These are phyloP conservation scores for Scenedesmus sp. DNA, from an alignment of 163 green algal species.

Conservation along the genomic window DNA sequence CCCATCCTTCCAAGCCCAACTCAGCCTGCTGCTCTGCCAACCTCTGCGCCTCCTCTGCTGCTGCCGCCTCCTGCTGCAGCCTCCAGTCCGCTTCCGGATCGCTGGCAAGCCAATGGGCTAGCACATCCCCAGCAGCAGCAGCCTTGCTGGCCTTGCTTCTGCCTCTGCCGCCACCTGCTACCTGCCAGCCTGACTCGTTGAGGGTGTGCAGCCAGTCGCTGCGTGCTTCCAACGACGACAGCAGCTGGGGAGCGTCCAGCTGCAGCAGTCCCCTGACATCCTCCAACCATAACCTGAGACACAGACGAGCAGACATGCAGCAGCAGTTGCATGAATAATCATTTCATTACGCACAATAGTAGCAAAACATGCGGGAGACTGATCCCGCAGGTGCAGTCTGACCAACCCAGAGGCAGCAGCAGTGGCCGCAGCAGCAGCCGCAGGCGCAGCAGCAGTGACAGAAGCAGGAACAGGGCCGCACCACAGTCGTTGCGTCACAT, in stretches of 20 bases:
- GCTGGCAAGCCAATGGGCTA: constrained; percentile 53
- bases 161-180: not conserved
- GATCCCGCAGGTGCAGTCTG: not conserved
- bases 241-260: not conserved
- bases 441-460: not conserved
- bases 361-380: too few species aligned
- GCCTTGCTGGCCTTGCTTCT: constrained; percentile 15
- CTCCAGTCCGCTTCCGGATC: constrained; percentile 39
- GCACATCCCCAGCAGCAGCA: constrained; percentile 10
- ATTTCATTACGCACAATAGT: too few species aligned
- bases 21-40: not conserved
- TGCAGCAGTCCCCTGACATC: not conserved
- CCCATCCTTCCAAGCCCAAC: constrained; percentile 12
- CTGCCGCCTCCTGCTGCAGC: not conserved
- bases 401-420: not conserved
- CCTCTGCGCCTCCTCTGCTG: not conserved
- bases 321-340: too few species aligned
- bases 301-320: too few species aligned
- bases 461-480: too few species aligned
- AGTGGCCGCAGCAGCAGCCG: not conserved
- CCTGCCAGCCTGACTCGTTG: not conserved
- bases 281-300: not conserved
- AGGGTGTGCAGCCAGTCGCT: not conserved
- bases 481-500: too few species aligned
- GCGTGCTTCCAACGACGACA: not conserved